These are phyloP conservation scores for Ophiostoma novo-ulmi DNA, from an alignment of 2,329 filamentous ascomycete species.

Conservation along the genomic window DNA sequence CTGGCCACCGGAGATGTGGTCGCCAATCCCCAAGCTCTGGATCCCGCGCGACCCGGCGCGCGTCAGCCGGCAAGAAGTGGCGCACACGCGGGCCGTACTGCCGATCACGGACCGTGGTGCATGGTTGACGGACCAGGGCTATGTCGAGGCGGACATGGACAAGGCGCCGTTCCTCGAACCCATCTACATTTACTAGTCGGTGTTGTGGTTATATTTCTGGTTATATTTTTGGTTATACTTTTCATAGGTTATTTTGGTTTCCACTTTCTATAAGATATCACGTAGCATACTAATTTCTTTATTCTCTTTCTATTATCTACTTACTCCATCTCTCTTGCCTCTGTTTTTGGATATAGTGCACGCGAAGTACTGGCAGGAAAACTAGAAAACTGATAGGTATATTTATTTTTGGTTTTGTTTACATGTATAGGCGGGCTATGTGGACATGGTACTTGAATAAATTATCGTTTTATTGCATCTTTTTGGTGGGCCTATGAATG, in stretches of 20 bases:
- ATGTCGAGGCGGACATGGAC: slow-evolving; percentile 29
- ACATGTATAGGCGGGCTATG: not conserved
- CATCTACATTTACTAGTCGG: slow-evolving; percentile 28
- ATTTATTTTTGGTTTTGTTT: not conserved
- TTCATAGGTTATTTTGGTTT: not conserved
- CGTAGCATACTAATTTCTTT: not conserved
- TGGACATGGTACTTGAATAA: no score
- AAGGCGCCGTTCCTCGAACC: slow-evolving; percentile 32
- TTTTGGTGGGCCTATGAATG: no score
- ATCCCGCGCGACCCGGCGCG: slow-evolving; percentile 67
- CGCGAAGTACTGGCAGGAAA: not conserved
- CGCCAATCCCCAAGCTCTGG: slow-evolving; percentile 63
- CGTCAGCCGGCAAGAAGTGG: slow-evolving; percentile 65
- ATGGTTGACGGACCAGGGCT: slow-evolving; percentile 51
- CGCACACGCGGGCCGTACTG: slow-evolving; percentile 60
- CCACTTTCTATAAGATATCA: not conserved
- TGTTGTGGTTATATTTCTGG: slow-evolving; percentile 1
- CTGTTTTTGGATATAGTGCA: not conserved
- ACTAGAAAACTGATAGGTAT: not conserved
- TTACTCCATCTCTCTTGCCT: not conserved
- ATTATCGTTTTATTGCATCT: no score
- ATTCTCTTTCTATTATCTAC: not conserved
- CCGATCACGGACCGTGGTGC: slow-evolving; percentile 69
- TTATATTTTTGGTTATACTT: not conserved
- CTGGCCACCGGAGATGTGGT: slow-evolving; percentile 62